These are phyloP conservation scores for Candida tibetensis DNA, from an alignment of 805 yeast genomes.

Conservation along the genomic window DNA sequence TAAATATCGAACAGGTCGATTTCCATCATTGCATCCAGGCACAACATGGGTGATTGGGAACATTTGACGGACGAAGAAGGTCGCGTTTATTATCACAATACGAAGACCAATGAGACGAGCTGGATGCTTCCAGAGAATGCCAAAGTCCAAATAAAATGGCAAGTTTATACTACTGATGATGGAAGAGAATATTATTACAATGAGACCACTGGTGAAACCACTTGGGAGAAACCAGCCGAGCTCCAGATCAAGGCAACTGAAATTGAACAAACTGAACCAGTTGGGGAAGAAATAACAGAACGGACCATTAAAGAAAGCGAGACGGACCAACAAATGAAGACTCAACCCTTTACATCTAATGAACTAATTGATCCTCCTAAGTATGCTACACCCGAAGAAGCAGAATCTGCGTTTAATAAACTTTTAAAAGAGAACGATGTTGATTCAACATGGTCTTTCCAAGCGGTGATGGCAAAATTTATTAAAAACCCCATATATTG, in stretches of 20 bases:
- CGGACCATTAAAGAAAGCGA: slow-evolving; percentile 7
- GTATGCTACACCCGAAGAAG: slow-evolving; percentile 28
- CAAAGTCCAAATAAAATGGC: slow-evolving; percentile 21
- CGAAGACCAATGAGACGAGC: slow-evolving; percentile 61
- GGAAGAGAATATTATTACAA: slow-evolving; percentile 70
- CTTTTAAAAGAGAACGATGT: slow-evolving; percentile 57
- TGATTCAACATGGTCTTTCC: slow-evolving; percentile 75
- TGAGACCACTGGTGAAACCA: slow-evolving; percentile 58
- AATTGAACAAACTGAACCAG: slow-evolving; percentile 5
- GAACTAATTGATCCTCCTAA: slow-evolving; percentile 23
- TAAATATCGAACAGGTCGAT: no score
- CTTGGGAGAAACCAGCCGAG: slow-evolving; percentile 76
- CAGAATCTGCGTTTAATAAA: slow-evolving; percentile 44
- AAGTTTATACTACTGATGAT: slow-evolving; percentile 51
- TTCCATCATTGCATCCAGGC: no score
- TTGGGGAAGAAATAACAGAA: slow-evolving; percentile 1
- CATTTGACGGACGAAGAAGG: slow-evolving; percentile 64
- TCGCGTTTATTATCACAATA: slow-evolving; percentile 66
- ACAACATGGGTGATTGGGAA: slow-evolving; percentile 50
- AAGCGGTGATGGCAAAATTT: slow-evolving; percentile 56
- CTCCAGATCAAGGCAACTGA: slow-evolving; percentile 17
- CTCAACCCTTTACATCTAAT: slow-evolving; percentile 19
- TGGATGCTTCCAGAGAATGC: slow-evolving; percentile 69
- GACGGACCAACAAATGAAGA: slow-evolving; percentile 16
- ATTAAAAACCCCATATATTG: slow-evolving; percentile 65